Conservation (phyloP, 1,139 yeast genomes). For the Kodamaea ohmeri region DNA sequence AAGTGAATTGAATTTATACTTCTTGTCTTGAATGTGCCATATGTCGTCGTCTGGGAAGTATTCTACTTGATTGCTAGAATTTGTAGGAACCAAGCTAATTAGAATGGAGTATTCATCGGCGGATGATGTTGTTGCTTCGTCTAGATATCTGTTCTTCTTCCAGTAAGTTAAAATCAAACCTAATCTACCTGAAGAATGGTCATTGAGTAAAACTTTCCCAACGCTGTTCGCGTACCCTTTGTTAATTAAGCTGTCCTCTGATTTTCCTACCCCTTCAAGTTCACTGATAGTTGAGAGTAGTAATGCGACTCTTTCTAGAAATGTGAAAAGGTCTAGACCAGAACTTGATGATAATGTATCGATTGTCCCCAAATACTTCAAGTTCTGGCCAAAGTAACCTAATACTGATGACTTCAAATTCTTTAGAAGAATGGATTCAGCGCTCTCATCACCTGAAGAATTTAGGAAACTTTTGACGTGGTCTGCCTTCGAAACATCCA, state of each 20-base stretch:
- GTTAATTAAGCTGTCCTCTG: constrained; percentile 20
- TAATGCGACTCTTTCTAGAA: constrained; percentile 32
- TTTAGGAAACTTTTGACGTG: constrained; percentile 7
- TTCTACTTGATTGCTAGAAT: background rate
- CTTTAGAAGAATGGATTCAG: constrained; percentile 30
- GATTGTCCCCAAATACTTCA: constrained; percentile 36
- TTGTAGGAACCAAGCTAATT: constrained; percentile 15
- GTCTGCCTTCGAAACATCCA: constrained; percentile 5
- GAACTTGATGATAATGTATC: constrained; percentile 33
- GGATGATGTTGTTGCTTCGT: constrained; percentile 16
- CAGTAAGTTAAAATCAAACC: constrained; percentile 40
- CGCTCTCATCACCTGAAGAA: constrained; percentile 13
- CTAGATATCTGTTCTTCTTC: constrained; percentile 34
- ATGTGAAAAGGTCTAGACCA: constrained; percentile 31
- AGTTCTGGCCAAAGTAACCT: constrained; percentile 35
- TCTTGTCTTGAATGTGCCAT: constrained; percentile 18
- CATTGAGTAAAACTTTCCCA: constrained; percentile 33
- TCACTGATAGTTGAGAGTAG: constrained; percentile 26
- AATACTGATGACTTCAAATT: constrained; percentile 26
- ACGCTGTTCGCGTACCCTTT: constrained; percentile 26
- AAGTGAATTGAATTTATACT: constrained; percentile 15
- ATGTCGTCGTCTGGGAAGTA: constrained; percentile 17
- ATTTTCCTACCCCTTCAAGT: constrained; percentile 17
- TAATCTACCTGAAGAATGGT: constrained; percentile 21
- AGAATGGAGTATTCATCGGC: constrained; percentile 19